Evolutionary conservation across 352 stramenopile genomes (phyloP).

Genomic region (Phytophthora cajani): DNA sequence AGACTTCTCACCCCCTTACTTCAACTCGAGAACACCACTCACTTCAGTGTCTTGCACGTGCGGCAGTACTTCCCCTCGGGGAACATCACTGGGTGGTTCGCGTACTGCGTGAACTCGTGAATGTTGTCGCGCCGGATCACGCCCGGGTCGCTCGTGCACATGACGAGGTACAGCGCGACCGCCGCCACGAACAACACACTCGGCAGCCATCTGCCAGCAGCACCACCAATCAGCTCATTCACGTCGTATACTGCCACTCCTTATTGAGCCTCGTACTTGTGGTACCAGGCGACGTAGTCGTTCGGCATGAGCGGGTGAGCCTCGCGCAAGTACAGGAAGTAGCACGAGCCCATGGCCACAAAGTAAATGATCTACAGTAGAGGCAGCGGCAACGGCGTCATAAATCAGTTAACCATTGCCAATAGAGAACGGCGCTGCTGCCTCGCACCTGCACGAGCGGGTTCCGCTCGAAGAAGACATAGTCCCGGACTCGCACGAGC

Average conservation of each 20-base stretch:
- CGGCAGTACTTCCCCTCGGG: constrained; percentile 81
- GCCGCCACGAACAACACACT: constrained; percentile 63
- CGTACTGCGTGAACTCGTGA: constrained; percentile 63
- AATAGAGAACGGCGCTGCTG: too few relatives aligned
- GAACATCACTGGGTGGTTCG: constrained; percentile 82
- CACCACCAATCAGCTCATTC: background rate
- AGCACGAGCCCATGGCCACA: constrained; percentile 67
- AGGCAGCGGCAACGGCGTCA: background rate
- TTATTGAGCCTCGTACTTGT: constrained; percentile 52
- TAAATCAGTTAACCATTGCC: background rate
- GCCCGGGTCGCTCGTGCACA: constrained; percentile 80
- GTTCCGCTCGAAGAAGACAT: constrained; percentile 73
- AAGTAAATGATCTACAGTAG: constrained; percentile 86
- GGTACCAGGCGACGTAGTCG: constrained; percentile 59
- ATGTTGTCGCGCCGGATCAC: constrained; percentile 69
- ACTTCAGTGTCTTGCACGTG: constrained; percentile 91
- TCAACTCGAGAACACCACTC: constrained; percentile 9
- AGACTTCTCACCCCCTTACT: background rate
- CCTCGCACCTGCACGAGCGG: constrained; percentile 64
- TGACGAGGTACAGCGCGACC: constrained; percentile 67
- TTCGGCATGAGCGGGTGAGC: constrained; percentile 70
- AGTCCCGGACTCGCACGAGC: constrained; percentile 51
- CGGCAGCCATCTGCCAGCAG: constrained; percentile 44
- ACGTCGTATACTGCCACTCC: background rate
- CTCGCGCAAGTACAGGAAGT: constrained; percentile 75